phyloP scores from a whole-genome alignment of 495 filamentous ascomycete species.

The Neurospora sp. region DNA sequence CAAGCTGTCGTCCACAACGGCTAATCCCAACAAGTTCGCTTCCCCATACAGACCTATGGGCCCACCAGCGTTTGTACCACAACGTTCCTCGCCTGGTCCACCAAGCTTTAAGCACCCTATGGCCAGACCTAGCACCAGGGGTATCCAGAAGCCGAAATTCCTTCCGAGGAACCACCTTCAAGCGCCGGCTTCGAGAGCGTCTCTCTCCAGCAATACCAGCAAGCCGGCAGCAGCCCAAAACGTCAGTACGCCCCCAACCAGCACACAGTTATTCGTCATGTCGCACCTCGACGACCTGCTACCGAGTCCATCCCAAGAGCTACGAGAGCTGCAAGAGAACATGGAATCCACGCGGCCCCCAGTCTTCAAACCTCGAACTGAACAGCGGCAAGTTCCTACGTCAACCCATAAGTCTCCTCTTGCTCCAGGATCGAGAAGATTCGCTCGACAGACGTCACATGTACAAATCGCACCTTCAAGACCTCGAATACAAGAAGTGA shows the following conservation, averaged over 20 bases:
- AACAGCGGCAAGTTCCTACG: neutral
- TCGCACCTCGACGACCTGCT: conserved; percentile 37
- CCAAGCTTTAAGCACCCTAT: neutral
- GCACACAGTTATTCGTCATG: conserved; percentile 1
- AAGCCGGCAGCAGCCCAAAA: neutral
- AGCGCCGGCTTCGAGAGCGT: neutral
- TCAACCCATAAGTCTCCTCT: neutral
- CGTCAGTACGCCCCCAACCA: neutral
- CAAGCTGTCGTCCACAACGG: neutral
- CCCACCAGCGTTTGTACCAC: neutral
- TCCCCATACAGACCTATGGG: neutral
- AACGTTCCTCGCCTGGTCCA: neutral
- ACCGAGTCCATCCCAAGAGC: conserved; percentile 37
- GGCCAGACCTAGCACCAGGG: neutral
- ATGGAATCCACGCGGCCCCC: too few species aligned
- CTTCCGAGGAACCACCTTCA: conserved; percentile 2
- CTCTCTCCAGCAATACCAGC: neutral
- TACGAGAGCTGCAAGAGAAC: conserved; percentile 22
- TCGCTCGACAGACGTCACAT: neutral
- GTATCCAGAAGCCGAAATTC: neutral
- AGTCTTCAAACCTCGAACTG: neutral
- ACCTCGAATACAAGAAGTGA: neutral
- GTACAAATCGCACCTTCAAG: neutral
- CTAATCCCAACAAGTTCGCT: neutral
- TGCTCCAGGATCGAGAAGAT: neutral